phyloP scores from a whole-genome alignment of 306 rosid genomes.

The Rosa multiflora region DNA sequence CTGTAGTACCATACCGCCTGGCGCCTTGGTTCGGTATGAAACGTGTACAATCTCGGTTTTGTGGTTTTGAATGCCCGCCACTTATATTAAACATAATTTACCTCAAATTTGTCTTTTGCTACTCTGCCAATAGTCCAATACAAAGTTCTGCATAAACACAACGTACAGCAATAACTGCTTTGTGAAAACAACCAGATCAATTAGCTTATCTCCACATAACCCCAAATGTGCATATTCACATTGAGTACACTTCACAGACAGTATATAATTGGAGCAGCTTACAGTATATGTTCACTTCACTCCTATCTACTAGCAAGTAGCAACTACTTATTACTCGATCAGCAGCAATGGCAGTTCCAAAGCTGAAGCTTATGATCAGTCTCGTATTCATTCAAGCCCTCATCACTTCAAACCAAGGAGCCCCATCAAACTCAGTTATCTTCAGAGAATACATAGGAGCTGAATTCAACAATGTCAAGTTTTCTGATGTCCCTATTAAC shows the following conservation, averaged over 20 bases:
- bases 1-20: too few species aligned
- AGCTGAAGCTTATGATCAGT: conserved; percentile 27
- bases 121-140: background rate
- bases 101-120: background rate
- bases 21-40: too few species aligned
- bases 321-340: too few species aligned
- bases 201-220: background rate
- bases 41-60: too few species aligned
- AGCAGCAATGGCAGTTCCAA: conserved; percentile 32
- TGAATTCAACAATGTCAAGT: conserved; percentile 52
- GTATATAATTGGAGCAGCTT: conserved; percentile 1
- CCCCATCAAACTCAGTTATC: conserved; percentile 35
- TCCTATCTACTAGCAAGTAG: background rate
- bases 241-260: background rate
- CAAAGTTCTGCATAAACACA: conserved; percentile 3
- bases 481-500: conserved; percentile 62
- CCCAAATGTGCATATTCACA: background rate
- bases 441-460: conserved; percentile 91
- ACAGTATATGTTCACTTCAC: background rate
- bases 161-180: background rate
- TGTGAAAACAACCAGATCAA: background rate
- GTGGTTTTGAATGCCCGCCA: too few species aligned
- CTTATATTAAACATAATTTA: background rate
- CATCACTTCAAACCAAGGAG: conserved; percentile 27
- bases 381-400: conserved; percentile 28